phyloP scores from a whole-genome alignment of 2,329 filamentous ascomycete genomes.

The Aspergillus japonicus region DNA sequence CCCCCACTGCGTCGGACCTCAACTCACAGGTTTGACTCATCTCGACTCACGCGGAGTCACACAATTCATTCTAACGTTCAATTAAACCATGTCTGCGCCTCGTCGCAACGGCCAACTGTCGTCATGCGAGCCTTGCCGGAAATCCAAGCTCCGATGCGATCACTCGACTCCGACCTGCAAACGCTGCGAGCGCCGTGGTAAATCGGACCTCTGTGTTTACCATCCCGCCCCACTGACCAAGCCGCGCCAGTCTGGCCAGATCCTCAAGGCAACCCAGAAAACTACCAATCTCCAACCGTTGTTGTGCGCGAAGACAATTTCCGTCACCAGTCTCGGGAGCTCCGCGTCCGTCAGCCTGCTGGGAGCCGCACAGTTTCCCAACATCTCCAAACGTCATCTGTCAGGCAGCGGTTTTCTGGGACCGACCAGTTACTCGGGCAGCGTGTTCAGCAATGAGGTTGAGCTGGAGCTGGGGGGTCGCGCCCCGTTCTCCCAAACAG shows the following conservation, averaged over 20 bases:
- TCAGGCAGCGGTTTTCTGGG: constrained; percentile 20
- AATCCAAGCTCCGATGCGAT: constrained; percentile 26
- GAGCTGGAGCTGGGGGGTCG: constrained; percentile 2
- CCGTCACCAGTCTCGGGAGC: not conserved
- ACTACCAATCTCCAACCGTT: not conserved
- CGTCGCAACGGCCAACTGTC: constrained; percentile 16
- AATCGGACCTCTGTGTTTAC: constrained; percentile 16
- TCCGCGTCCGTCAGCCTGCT: not conserved
- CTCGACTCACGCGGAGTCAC: not conserved
- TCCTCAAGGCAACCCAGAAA: not conserved
- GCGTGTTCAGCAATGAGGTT: constrained; percentile 15
- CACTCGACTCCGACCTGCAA: constrained; percentile 20
- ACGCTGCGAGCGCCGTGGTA: constrained; percentile 15
- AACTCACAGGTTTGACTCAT: not conserved
- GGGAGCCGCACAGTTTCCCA: not conserved
- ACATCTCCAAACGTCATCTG: not conserved
- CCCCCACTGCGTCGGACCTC: not conserved
- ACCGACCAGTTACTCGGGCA: constrained; percentile 19
- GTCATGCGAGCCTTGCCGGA: constrained; percentile 27
- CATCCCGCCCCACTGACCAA: constrained; percentile 16
- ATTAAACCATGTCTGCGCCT: constrained; percentile 1
- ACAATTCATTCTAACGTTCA: too few relatives aligned
- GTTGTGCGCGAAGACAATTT: not conserved
- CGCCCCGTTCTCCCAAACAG: not conserved
- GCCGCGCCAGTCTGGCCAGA: constrained; percentile 5